These are phyloP conservation scores for Cryphonectria japonica DNA, from an alignment of 2,329 filamentous ascomycete species.

Conservation along the genomic window DNA sequence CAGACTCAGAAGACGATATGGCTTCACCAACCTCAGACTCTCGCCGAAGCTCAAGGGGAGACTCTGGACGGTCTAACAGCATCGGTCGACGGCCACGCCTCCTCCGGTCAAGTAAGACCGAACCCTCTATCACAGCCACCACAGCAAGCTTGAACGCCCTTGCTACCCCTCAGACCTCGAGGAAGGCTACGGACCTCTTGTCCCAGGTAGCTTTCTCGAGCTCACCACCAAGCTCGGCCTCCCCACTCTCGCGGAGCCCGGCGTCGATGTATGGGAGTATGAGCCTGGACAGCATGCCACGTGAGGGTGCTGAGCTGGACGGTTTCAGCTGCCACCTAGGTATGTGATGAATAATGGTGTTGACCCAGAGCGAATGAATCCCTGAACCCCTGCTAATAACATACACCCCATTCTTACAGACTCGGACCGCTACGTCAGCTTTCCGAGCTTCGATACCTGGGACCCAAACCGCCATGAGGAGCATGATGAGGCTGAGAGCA, in stretches of 20 bases:
- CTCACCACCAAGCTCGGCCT: slow-evolving; percentile 42
- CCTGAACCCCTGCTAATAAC: slow-evolving; percentile 31
- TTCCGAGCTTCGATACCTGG: slow-evolving; percentile 74
- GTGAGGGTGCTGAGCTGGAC: slow-evolving; percentile 25
- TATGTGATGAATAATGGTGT: slow-evolving; percentile 16
- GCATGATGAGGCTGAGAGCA: slow-evolving; percentile 43
- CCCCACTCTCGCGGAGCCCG: slow-evolving; percentile 43
- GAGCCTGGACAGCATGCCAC: slow-evolving; percentile 31
- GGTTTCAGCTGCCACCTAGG: slow-evolving; percentile 26
- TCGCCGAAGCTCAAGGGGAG: slow-evolving; percentile 40
- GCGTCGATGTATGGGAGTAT: slow-evolving; percentile 38
- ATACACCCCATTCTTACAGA: slow-evolving; percentile 33
- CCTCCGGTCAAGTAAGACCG: slow-evolving; percentile 58
- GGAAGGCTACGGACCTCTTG: slow-evolving; percentile 58
- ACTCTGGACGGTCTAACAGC: slow-evolving; percentile 44
- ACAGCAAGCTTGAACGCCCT: slow-evolving; percentile 57
- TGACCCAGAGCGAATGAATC: not conserved
- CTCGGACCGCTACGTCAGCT: slow-evolving; percentile 69
- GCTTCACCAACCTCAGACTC: slow-evolving; percentile 42
- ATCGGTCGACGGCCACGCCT: slow-evolving; percentile 55
- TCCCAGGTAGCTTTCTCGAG: slow-evolving; percentile 56
- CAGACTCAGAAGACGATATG: slow-evolving; percentile 38
- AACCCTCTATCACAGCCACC: slow-evolving; percentile 61
- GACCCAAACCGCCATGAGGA: slow-evolving; percentile 51
- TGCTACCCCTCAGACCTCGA: slow-evolving; percentile 51